phyloP scores from a whole-genome alignment of 225 moss, liverwort and hornwort species.

The Bryoerythrophyllum caledonicum region DNA sequence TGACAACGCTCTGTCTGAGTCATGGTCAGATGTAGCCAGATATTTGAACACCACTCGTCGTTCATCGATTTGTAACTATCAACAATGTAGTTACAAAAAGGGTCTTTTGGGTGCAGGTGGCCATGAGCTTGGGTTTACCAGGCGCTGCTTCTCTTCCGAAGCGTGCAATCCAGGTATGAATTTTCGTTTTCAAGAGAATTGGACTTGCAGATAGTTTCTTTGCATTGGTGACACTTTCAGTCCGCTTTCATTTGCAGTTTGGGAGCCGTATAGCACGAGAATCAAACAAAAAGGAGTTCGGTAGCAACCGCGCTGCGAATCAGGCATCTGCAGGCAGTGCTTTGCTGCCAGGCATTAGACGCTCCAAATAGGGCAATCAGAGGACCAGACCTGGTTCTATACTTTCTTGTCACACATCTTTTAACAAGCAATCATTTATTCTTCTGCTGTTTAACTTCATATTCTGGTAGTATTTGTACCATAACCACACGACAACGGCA shows the following conservation, averaged over 20 bases:
- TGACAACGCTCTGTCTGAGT: neutral
- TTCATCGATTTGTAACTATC: neutral
- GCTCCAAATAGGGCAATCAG: slow-evolving; percentile 1
- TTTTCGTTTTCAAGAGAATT: slow-evolving; percentile 7
- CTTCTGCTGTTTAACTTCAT: too few species aligned
- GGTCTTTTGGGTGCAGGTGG: slow-evolving; percentile 61
- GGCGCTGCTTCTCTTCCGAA: slow-evolving; percentile 78
- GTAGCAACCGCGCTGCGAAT: slow-evolving; percentile 96
- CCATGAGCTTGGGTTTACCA: slow-evolving; percentile 60
- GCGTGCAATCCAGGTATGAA: slow-evolving; percentile 90
- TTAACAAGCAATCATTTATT: neutral
- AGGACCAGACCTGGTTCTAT: neutral
- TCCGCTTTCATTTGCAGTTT: slow-evolving; percentile 56
- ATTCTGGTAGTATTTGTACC: too few species aligned
- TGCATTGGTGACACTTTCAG: neutral
- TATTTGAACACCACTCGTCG: neutral
- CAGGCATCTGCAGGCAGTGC: slow-evolving; percentile 91
- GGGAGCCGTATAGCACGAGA: slow-evolving; percentile 93
- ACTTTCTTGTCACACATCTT: neutral
- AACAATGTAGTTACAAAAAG: neutral
- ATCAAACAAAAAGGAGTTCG: slow-evolving; percentile 86
- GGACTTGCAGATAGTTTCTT: neutral
- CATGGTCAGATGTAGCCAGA: neutral
- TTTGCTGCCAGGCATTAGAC: slow-evolving; percentile 38
- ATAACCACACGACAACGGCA: neutral